Base-by-base conservation (phyloP, 2,329 filamentous ascomycete species). In the Cordyceps militaris region DNA sequence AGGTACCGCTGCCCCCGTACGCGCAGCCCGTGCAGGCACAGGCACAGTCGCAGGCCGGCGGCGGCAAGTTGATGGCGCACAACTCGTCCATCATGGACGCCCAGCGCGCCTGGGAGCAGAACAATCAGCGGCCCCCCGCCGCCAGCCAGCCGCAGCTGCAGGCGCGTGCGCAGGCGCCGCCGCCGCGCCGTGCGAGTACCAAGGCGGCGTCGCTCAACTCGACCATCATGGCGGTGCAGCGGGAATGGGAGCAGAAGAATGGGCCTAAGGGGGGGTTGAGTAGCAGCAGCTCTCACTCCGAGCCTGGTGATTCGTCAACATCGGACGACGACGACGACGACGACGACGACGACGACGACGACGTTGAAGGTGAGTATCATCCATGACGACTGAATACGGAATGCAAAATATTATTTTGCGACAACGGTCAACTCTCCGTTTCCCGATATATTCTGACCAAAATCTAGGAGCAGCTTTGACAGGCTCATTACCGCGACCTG, bases 81-180 rank as follows among this genome's bases (percentile, higher is more conserved):
- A 58, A 52, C 46, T 58, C 57, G 19, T 65, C 59, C 26, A 70
- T 73, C 4, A 21, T 64, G 49, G 65, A 63, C 4, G 58, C 68
- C 21, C 70, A 72, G 56, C 61, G 60, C 32, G 56, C 65, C 14
- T 73, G 71, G 71, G 66, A 68, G 56, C 30, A 47, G 14, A 36
- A 28, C 13, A 47, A 38, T 6, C 13, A 23, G 38, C 13, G 10
- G 28, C 6, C 28, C 28, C 28, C 5, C 10, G 28, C 28, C 10
- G 10, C 28, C 28, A 32, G 28, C 28, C 28, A 32, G 28, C 28
- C 28, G 28, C 28, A 32, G 28, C 6, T 10, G 10, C 5, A 32
- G 28, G 28, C 28, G 28, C 28, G 5, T 32, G 28, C 28, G 28
- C 28, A 32, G 23, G 21, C 30, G 11, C 21, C 23, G 21, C 40